Evolutionary conservation across 2,329 filamentous ascomycete genomes (phyloP).

Genomic region (Emmonsia crescens): DNA sequence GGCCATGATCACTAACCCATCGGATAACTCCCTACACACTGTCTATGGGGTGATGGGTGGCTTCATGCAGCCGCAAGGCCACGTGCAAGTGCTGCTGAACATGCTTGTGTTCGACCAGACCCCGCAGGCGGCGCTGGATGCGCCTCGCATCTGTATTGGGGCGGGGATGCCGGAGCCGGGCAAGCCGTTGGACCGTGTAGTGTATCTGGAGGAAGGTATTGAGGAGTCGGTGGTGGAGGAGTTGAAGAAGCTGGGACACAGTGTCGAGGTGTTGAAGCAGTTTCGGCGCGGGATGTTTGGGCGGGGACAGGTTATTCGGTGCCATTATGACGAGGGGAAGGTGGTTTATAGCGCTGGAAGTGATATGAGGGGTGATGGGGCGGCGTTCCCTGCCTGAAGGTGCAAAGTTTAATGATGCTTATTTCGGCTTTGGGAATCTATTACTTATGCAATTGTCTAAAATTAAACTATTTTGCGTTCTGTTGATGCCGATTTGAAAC

Average conservation of each 20-base stretch:
- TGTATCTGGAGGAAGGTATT: slow-evolving; percentile 79
- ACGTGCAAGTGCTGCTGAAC: slow-evolving; percentile 84
- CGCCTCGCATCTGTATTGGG: slow-evolving; percentile 80
- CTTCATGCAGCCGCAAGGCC: slow-evolving; percentile 96
- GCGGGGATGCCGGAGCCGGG: slow-evolving; percentile 54
- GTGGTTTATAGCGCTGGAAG: slow-evolving; percentile 80
- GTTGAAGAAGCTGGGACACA: slow-evolving; percentile 60
- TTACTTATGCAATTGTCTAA: not conserved
- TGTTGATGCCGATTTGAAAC: not conserved
- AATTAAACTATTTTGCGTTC: not conserved
- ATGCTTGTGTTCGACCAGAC: slow-evolving; percentile 72
- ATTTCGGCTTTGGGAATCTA: not conserved
- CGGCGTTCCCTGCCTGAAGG: slow-evolving; percentile 42
- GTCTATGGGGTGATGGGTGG: slow-evolving; percentile 97
- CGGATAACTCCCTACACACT: slow-evolving; percentile 64
- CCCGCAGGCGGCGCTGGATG: slow-evolving; percentile 81
- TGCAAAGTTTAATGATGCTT: not conserved
- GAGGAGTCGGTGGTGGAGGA: slow-evolving; percentile 54
- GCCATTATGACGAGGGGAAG: slow-evolving; percentile 62
- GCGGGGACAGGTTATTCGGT: slow-evolving; percentile 73
- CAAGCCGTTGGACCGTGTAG: slow-evolving; percentile 49
- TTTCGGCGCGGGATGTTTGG: slow-evolving; percentile 63
- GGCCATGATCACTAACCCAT: slow-evolving; percentile 68
- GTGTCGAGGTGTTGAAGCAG: slow-evolving; percentile 57
- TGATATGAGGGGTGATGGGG: slow-evolving; percentile 76